Conservation (phyloP, 192 early-diverging fungal species). For the Backusella luteola region DNA sequence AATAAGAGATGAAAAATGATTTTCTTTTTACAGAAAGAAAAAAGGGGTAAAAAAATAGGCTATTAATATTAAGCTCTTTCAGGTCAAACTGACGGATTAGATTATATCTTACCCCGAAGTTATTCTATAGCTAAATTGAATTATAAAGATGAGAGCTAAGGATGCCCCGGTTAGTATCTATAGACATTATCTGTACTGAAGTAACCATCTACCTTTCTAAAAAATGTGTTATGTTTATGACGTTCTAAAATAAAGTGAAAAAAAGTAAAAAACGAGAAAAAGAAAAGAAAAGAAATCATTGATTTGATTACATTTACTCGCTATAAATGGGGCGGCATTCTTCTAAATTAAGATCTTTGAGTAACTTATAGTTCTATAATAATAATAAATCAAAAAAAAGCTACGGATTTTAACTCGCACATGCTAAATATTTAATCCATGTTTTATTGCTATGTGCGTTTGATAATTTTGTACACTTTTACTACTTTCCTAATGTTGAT, state of each 20-base stretch:
- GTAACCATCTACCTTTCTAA: neutral
- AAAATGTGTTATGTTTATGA: neutral
- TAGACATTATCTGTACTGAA: neutral
- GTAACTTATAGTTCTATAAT: neutral
- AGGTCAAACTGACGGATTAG: neutral
- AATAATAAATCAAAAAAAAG: neutral
- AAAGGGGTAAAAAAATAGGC: neutral
- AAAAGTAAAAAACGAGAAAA: neutral
- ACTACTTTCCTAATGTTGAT: neutral
- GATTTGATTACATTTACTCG: constrained; percentile 1
- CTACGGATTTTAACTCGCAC: neutral
- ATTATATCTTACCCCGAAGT: neutral
- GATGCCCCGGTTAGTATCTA: neutral
- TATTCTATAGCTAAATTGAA: neutral
- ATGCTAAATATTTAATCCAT: constrained; percentile 3
- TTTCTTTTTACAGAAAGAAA: neutral
- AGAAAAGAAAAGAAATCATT: constrained; percentile 1
- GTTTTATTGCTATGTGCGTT: neutral
- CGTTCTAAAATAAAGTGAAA: neutral
- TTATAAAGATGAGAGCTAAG: neutral
- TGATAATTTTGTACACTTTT: neutral
- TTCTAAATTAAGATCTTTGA: constrained; percentile 2
- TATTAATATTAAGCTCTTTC: neutral
- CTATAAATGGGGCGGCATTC: neutral
- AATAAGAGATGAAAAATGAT: neutral